Percentiles rank a stretch among this genome's conserved stretches.
phyloP scores from a whole-genome alignment of 371 early-diverging fungal species.

The Funneliformis caledonium region DNA sequence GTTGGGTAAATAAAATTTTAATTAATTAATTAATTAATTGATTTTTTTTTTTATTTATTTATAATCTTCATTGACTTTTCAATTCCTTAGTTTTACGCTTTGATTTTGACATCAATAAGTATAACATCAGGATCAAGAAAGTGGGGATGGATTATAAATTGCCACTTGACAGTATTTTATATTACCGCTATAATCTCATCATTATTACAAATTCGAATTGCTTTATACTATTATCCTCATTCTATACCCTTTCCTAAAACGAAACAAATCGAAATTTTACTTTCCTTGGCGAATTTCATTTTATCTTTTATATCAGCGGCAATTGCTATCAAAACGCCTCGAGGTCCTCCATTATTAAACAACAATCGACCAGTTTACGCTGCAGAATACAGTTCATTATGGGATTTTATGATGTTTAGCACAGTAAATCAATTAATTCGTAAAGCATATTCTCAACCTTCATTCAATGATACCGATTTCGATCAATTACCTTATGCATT shows the following conservation, averaged over 20 bases:
- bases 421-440: background rate
- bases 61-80: background rate
- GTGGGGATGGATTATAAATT: constrained; percentile 17
- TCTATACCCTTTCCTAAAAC: background rate
- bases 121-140: background rate
- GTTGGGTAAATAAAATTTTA: constrained; percentile 16
- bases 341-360: constrained; percentile 16
- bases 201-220: constrained; percentile 1
- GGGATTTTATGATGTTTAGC: constrained; percentile 19
- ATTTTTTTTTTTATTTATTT: constrained; percentile 1
- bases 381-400: constrained; percentile 1
- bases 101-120: background rate
- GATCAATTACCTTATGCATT: constrained; percentile 15
- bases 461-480: constrained; percentile 14
- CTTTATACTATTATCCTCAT: background rate
- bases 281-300: background rate
- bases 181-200: background rate
- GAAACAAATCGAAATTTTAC: background rate
- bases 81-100: background rate
- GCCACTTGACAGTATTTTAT: constrained; percentile 5
- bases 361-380: constrained; percentile 9
- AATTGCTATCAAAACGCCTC: constrained; percentile 25
- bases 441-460: background rate
- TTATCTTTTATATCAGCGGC: background rate
- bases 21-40: constrained; percentile 9